Conservation (phyloP, 2,329 filamentous ascomycete species). For the Lachnellula occidentalis region DNA sequence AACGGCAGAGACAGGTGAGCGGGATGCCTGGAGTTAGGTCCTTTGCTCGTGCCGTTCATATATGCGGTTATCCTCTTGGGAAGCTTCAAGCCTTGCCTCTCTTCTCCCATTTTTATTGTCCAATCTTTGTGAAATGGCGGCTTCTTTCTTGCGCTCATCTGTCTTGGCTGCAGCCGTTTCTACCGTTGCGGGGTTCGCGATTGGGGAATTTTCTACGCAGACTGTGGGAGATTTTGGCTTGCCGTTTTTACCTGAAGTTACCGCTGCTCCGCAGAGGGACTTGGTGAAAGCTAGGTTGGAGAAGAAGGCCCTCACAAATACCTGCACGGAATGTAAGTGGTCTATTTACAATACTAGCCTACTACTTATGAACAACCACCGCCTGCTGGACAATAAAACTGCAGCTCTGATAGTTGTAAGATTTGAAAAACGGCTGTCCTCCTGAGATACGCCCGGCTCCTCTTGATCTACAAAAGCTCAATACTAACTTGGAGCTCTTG, state of each 20-base stretch:
- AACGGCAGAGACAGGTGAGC: background rate
- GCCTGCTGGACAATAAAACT: no score
- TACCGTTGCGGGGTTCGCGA: slow-evolving; percentile 1
- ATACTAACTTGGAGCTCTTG: no score
- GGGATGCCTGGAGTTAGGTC: background rate
- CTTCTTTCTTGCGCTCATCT: slow-evolving; percentile 8
- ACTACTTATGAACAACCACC: no score
- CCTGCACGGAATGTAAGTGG: slow-evolving; percentile 18
- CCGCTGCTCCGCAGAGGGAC: slow-evolving; percentile 16
- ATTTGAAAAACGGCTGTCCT: no score
- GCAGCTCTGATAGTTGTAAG: no score
- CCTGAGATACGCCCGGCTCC: no score
- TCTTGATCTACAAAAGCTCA: no score
- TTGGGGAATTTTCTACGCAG: slow-evolving; percentile 14
- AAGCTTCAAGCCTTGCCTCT: background rate
- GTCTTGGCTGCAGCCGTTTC: slow-evolving; percentile 10
- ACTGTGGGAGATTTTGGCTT: slow-evolving; percentile 11
- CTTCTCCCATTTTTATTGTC: no score
- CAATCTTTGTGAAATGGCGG: background rate
- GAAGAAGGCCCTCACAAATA: slow-evolving; percentile 15
- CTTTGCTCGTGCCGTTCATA: background rate
- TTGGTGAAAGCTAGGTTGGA: slow-evolving; percentile 19
- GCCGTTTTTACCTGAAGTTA: slow-evolving; percentile 11
- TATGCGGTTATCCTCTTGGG: background rate
- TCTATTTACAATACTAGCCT: no score